Percentiles rank a stretch among this genome's conserved stretches.
Evolutionary conservation across 768 basidiomycete genomes (phyloP).

Genomic region (Boletus vermiculosoides): DNA sequence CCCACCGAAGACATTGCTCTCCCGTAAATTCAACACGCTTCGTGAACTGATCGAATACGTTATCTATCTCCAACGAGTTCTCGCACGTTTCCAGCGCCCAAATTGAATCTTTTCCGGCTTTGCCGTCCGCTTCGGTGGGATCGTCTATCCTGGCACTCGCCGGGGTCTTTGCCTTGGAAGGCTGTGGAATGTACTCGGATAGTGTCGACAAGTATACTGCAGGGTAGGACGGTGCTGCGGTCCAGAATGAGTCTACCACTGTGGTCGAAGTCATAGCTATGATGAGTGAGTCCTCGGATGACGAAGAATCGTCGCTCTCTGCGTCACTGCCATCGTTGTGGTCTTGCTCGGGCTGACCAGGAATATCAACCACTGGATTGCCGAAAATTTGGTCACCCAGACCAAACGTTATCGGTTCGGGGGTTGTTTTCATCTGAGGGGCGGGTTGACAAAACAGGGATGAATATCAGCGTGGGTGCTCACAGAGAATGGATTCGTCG

Average conservation of each 20-base stretch:
- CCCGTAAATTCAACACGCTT: conserved; percentile 67
- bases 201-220: conserved; percentile 73
- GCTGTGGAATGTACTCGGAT: conserved; percentile 67
- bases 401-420: conserved; percentile 43
- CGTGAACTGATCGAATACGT: conserved; percentile 83
- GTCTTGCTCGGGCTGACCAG: conserved; percentile 15
- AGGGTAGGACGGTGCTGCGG: conserved; percentile 59
- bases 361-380: conserved; percentile 17
- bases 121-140: conserved; percentile 41
- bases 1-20: conserved; percentile 84
- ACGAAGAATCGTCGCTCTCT: conserved; percentile 37
- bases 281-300: conserved; percentile 50
- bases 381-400: conserved; percentile 72
- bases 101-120: conserved; percentile 44
- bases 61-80: conserved; percentile 75
- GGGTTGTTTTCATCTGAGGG: conserved; percentile 27
- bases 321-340: conserved; percentile 31
- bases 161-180: conserved; percentile 47
- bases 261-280: conserved; percentile 56
- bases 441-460: background rate
- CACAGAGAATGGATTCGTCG: conserved; percentile 71
- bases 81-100: conserved; percentile 81
- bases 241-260: conserved; percentile 65
- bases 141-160: conserved; percentile 41
- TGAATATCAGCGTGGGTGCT: conserved; percentile 22